Evolutionary conservation across 129 eudicot genomes (phyloP).

Genomic region (Chrysanthemum makinoi): DNA sequence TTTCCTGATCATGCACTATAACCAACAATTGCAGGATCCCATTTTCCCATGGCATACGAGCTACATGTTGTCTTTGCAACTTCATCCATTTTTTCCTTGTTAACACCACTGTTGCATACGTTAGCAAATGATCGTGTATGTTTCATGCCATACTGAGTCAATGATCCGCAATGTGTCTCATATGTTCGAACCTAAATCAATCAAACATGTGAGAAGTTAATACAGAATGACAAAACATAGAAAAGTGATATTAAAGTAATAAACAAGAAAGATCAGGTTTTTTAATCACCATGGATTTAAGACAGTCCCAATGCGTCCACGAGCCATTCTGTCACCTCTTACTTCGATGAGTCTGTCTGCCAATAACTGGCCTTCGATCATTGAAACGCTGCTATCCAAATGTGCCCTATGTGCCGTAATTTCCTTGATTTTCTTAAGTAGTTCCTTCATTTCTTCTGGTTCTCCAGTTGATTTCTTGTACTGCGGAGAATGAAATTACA

Average conservation of each 20-base stretch:
- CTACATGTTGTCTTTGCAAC: slow-evolving; percentile 51
- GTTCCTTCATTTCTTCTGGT: slow-evolving; percentile 1
- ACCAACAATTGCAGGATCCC: slow-evolving; percentile 29
- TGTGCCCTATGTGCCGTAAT: slow-evolving; percentile 18
- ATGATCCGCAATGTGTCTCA: slow-evolving; percentile 67
- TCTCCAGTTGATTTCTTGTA: slow-evolving; percentile 2
- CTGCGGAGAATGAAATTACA: slow-evolving; percentile 4
- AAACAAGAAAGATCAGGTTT: background rate
- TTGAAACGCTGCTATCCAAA: slow-evolving; percentile 3
- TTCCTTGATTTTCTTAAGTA: slow-evolving; percentile 15
- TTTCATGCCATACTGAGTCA: slow-evolving; percentile 85
- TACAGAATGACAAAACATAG: background rate
- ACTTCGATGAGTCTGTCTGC: slow-evolving; percentile 51
- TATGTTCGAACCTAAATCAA: slow-evolving; percentile 54
- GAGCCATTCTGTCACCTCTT: background rate
- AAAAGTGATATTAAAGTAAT: background rate
- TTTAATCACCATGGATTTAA: slow-evolving; percentile 57
- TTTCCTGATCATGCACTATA: slow-evolving; percentile 1
- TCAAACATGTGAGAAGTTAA: background rate
- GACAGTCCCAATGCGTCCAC: slow-evolving; percentile 72
- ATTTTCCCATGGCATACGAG: slow-evolving; percentile 32
- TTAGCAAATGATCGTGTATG: slow-evolving; percentile 82
- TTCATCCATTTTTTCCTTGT: slow-evolving; percentile 39
- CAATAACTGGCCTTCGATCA: slow-evolving; percentile 6
- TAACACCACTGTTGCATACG: slow-evolving; percentile 52